Evolutionary conservation across 192 early-diverging fungal genomes (phyloP).

Genomic region (Mortierella antarctica): DNA sequence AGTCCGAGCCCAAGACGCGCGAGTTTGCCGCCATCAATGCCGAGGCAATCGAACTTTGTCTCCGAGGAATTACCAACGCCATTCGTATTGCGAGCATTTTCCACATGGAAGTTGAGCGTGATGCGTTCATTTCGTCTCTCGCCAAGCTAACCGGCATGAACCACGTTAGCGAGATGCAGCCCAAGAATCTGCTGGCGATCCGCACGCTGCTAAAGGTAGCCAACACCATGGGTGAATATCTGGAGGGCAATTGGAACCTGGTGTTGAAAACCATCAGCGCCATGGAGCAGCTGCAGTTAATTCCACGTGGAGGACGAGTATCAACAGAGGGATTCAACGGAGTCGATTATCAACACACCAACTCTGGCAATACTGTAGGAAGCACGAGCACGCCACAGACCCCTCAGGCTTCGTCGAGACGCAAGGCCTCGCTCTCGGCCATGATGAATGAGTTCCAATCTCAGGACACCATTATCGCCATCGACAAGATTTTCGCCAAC

Average conservation of each 20-base stretch:
- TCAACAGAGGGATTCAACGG: slow-evolving; percentile 57
- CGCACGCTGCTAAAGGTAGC: slow-evolving; percentile 84
- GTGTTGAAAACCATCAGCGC: slow-evolving; percentile 86
- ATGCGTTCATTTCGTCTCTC: slow-evolving; percentile 92
- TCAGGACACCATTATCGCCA: slow-evolving; percentile 85
- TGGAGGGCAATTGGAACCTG: slow-evolving; percentile 80
- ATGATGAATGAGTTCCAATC: slow-evolving; percentile 71
- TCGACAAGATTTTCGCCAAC: slow-evolving; percentile 89
- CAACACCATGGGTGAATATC: slow-evolving; percentile 68
- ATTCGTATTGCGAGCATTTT: slow-evolving; percentile 86
- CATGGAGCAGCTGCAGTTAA: slow-evolving; percentile 88
- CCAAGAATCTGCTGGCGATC: slow-evolving; percentile 93
- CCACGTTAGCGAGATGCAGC: slow-evolving; percentile 84
- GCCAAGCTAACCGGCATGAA: slow-evolving; percentile 87
- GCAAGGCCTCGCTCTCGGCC: slow-evolving; percentile 48
- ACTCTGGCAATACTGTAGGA: slow-evolving; percentile 3
- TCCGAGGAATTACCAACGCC: slow-evolving; percentile 81
- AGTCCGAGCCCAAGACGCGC: slow-evolving; percentile 43
- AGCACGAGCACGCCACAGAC: slow-evolving; percentile 22
- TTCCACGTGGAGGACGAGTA: slow-evolving; percentile 61
- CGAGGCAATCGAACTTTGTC: slow-evolving; percentile 77
- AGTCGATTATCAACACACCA: slow-evolving; percentile 53
- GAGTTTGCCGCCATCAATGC: slow-evolving; percentile 57
- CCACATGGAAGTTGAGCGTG: slow-evolving; percentile 89
- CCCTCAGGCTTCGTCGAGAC: slow-evolving; percentile 35